Evolutionary conservation across 495 filamentous ascomycete genomes (phyloP), one percentile per base, ranked within the genome.

Genomic region (Hypoxylon trugodes): DNA sequence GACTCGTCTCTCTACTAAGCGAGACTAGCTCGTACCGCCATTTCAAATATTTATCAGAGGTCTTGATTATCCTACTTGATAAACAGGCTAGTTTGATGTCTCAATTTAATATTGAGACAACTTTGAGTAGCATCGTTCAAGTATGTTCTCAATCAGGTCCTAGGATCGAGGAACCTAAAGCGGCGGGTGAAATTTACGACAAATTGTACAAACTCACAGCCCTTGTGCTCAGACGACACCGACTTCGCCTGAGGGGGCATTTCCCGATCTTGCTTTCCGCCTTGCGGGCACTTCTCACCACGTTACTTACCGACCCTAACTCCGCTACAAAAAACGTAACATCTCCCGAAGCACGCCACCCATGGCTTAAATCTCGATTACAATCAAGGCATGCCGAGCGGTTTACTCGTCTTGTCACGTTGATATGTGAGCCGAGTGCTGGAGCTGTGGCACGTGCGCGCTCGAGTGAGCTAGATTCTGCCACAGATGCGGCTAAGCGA

Each of bases 361-460:
- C 61, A n/a, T 70, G 69, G 71, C 66, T 75, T 1, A 37, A 63
- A 13, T 43, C 51, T 53, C 78, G 58, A 42, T 52, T 75, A 25
- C 50, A 75, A 8, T 76, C 82, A 26, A 71, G 73, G 1, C 83
- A 92, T 53, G 88, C 89, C 3, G 75, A 80, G 35, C 78, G 81
- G 22, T 92, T 87, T 72, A 79, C 89, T 5, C 86, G 91, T 4
- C 81, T 96, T 21, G 77, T 97, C 25, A 89, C 86, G 4, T 81
- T 89, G 2, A 82, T 96, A 49, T 92, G 89, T 72, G 89, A 93
- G 50, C 93, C 93, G 10, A 89, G 87, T 10, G 84, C 85, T 12
- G 92, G 87, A 0, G 89, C 89, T 3, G 87, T 92, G 1, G 77
- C 87, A 4, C 78, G 82, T 10, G 73, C 79, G n/a, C 57, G 69